phyloP scores from a whole-genome alignment of 441 rosid species.

The Gossypium lobatum region DNA sequence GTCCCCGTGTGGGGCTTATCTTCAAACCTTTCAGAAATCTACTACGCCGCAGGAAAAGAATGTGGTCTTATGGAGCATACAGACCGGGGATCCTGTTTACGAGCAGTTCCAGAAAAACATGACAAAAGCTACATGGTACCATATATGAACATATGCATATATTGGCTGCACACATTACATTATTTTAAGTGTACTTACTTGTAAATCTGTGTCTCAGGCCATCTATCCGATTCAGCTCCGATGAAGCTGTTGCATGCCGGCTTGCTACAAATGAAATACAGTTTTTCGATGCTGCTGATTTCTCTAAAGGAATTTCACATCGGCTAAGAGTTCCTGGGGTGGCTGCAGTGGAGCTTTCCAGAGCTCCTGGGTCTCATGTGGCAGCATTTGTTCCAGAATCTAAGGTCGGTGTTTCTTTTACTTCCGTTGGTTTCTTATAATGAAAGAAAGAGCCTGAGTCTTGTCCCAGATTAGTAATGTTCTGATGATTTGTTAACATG shows the following conservation, averaged over 20 bases:
- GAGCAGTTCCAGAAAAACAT: slow-evolving; percentile 67
- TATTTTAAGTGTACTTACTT: slow-evolving; percentile 11
- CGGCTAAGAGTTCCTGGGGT: slow-evolving; percentile 69
- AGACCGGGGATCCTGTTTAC: slow-evolving; percentile 60
- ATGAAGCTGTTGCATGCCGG: slow-evolving; percentile 79
- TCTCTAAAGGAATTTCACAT: slow-evolving; percentile 59
- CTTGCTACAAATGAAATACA: slow-evolving; percentile 86
- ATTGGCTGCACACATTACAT: background rate
- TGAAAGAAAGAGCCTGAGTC: background rate
- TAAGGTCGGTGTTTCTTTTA: slow-evolving; percentile 44
- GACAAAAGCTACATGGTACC: slow-evolving; percentile 75
- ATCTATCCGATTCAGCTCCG: slow-evolving; percentile 59
- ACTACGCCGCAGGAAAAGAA: slow-evolving; percentile 76
- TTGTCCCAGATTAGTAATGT: background rate
- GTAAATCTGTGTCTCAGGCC: slow-evolving; percentile 52
- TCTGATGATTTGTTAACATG: background rate
- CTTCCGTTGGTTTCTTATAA: background rate
- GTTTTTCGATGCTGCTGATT: slow-evolving; percentile 71
- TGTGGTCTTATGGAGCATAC: slow-evolving; percentile 55
- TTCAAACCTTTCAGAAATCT: slow-evolving; percentile 82
- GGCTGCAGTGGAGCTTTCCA: slow-evolving; percentile 74
- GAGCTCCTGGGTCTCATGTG: slow-evolving; percentile 69
- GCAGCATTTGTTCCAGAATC: slow-evolving; percentile 87
- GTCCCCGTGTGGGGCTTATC: slow-evolving; percentile 74
- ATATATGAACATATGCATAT: background rate